Percentiles rank a stretch among this genome's conserved stretches.
Evolutionary conservation across 208 protist genomes (phyloP).

Genomic region (Wallacemonas collosoma): DNA sequence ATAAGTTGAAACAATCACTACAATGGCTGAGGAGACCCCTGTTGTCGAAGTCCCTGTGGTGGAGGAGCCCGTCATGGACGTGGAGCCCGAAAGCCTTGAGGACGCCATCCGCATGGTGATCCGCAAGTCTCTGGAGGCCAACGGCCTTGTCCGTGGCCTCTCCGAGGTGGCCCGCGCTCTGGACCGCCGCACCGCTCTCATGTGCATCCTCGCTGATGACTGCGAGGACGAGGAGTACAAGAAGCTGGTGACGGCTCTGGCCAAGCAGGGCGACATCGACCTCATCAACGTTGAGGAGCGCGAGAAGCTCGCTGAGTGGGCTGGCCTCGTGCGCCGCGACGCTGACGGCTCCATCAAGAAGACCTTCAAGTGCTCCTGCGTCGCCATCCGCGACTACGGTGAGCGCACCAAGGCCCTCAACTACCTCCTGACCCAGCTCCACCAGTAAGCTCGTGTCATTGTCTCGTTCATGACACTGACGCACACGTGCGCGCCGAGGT

Average conservation of each 20-base stretch:
- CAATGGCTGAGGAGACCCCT: constrained; percentile 87
- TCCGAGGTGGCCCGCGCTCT: constrained; percentile 86
- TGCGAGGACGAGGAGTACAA: constrained; percentile 94
- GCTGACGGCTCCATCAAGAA: constrained; percentile 69
- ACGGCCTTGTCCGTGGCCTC: constrained; percentile 89
- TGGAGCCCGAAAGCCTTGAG: constrained; percentile 72
- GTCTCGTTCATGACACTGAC: neutral
- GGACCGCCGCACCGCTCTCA: constrained; percentile 81
- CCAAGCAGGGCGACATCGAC: constrained; percentile 83
- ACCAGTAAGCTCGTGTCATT: constrained; percentile 28
- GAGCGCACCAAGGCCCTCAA: constrained; percentile 85
- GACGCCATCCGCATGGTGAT: constrained; percentile 89
- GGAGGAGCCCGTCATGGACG: constrained; percentile 60
- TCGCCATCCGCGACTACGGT: constrained; percentile 89
- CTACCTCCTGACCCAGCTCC: constrained; percentile 77
- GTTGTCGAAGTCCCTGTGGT: constrained; percentile 66
- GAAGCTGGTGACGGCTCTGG: constrained; percentile 87
- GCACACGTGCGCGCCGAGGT: neutral
- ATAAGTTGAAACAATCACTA: constrained; percentile 14
- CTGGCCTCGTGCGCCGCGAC: constrained; percentile 61
- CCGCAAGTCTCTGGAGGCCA: constrained; percentile 82
- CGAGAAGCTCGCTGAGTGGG: constrained; percentile 86
- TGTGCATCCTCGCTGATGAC: constrained; percentile 91
- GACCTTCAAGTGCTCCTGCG: constrained; percentile 89
- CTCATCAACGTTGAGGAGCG: constrained; percentile 88